phyloP scores from a whole-genome alignment of 768 basidiomycete genomes.

The Boletus pseudo-olivaceus region DNA sequence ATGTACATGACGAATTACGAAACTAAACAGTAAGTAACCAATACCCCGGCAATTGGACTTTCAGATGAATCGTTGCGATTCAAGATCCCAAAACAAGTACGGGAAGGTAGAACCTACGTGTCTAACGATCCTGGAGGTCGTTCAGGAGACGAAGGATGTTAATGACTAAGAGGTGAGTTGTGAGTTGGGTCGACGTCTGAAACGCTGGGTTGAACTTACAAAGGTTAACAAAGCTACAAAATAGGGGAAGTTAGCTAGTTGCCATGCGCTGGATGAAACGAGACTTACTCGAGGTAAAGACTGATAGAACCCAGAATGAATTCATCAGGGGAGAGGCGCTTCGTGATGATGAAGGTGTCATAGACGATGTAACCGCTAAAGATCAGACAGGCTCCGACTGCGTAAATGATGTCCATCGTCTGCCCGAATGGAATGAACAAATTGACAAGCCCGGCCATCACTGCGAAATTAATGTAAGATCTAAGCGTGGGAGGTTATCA shows the following conservation, averaged over 20 bases:
- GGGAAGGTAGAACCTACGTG: too few relatives aligned
- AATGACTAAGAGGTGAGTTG: conserved; percentile 49
- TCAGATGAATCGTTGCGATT: not conserved
- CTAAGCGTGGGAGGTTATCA: not conserved
- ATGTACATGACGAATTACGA: conserved; percentile 12
- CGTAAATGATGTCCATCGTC: conserved; percentile 79
- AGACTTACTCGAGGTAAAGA: conserved; percentile 87
- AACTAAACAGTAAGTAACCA: conserved; percentile 5
- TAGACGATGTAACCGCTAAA: conserved; percentile 91
- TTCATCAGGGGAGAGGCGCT: conserved; percentile 87
- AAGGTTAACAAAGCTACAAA: conserved; percentile 74
- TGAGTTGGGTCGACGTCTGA: conserved; percentile 1
- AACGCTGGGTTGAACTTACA: conserved; percentile 48
- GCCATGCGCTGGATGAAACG: not conserved
- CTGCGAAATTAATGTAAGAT: conserved; percentile 32
- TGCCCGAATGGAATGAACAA: conserved; percentile 83
- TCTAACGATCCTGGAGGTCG: conserved; percentile 42
- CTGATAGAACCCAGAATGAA: conserved; percentile 87
- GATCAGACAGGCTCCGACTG: conserved; percentile 72
- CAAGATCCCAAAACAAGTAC: not conserved
- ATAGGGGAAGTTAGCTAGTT: conserved; percentile 15
- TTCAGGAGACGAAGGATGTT: conserved; percentile 82
- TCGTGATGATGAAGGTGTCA: conserved; percentile 89
- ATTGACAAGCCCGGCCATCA: conserved; percentile 78
- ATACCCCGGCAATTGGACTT: not conserved